Percentiles rank a stretch among this genome's conserved stretches.
Conservation (phyloP, 2,329 filamentous ascomycete genomes). For the Akanthomyces uredinophilus region DNA sequence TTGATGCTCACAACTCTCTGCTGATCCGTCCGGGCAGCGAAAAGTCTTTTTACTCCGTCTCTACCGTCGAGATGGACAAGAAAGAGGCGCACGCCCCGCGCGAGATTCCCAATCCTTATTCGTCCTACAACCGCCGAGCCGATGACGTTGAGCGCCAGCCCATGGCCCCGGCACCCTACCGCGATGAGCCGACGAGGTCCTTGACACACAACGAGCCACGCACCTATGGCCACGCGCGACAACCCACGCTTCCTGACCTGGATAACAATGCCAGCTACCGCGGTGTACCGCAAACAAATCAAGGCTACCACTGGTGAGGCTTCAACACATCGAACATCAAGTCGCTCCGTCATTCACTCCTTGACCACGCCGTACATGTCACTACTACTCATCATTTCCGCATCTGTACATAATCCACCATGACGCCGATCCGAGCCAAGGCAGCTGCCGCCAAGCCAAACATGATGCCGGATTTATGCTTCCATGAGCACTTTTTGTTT, state of each 20-base stretch:
- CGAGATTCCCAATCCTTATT: constrained; percentile 31
- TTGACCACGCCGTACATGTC: constrained; percentile 4
- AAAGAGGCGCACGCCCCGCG: constrained; percentile 24
- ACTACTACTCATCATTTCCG: not conserved
- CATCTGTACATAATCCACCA: not conserved
- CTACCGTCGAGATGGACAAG: constrained; percentile 33
- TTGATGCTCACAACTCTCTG: constrained; percentile 82
- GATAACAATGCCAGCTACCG: not conserved
- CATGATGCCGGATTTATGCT: too few relatives aligned
- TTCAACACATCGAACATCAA: not conserved
- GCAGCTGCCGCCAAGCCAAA: not conserved
- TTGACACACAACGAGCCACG: constrained; percentile 3
- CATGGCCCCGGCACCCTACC: not conserved
- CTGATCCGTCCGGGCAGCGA: constrained; percentile 49
- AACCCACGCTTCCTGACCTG: constrained; percentile 1
- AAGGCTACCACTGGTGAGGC: constrained; percentile 6
- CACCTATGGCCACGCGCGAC: not conserved
- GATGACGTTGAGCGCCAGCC: not conserved
- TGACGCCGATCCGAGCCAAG: not conserved
- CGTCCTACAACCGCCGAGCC: not conserved
- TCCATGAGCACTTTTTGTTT: too few relatives aligned
- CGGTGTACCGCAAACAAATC: not conserved
- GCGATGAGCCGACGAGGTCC: not conserved
- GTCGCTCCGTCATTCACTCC: not conserved
- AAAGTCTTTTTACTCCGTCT: constrained; percentile 39